Evolutionary conservation across 352 stramenopile genomes (phyloP).

Genomic region (Phytophthora aleatoria): DNA sequence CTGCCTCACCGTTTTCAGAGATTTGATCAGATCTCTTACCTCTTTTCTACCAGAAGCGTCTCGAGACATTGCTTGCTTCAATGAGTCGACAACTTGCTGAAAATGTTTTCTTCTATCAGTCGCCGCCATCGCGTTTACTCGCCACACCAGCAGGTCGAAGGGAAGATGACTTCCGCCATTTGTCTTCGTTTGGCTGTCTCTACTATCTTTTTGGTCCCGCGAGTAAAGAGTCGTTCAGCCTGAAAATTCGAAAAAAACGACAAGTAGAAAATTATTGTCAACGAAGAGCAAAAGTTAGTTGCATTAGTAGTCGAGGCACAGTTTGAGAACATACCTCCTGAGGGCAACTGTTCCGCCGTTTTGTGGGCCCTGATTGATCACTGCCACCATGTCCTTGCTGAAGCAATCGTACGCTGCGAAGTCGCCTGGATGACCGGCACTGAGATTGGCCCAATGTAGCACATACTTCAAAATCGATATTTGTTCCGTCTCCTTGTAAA

Average conservation of each 20-base stretch:
- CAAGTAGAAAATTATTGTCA: neutral
- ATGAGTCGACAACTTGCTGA: neutral
- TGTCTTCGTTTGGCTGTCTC: no score
- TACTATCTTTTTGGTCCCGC: neutral
- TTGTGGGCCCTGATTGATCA: neutral
- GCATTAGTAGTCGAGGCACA: neutral
- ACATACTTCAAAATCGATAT: constrained; percentile 10
- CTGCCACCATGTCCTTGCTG: neutral
- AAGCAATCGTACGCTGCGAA: neutral
- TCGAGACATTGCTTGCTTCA: constrained; percentile 6
- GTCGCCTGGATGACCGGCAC: neutral
- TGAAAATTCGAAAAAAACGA: neutral
- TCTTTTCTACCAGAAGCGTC: neutral
- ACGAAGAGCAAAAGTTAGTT: no score
- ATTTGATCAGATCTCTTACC: neutral
- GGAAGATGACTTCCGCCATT: neutral
- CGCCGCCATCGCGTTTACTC: constrained; percentile 1
- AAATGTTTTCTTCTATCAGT: constrained; percentile 5
- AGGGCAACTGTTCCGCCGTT: neutral
- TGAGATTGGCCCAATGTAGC: constrained; percentile 5
- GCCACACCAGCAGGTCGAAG: constrained; percentile 8
- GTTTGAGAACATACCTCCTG: constrained; percentile 1
- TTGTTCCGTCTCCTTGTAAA: neutral
- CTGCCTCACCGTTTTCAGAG: constrained; percentile 2
- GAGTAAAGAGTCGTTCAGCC: neutral